Percentiles rank a stretch among this genome's conserved stretches.
phyloP scores from a whole-genome alignment of 192 early-diverging fungal species.

The Paraglomus occultum region DNA sequence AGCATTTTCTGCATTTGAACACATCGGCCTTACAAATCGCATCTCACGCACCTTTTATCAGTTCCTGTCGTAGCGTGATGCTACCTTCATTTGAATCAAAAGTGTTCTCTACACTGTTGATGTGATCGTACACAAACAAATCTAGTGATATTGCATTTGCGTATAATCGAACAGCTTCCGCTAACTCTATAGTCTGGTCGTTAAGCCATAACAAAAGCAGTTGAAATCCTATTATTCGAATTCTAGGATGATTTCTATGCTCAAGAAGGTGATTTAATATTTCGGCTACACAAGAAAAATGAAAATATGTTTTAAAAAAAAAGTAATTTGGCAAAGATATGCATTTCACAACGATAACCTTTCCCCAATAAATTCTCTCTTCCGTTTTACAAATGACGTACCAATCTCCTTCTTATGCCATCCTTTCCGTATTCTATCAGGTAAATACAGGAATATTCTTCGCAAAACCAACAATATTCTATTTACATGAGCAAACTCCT shows the following conservation, averaged over 20 bases:
- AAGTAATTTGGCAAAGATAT: neutral
- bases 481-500: constrained; percentile 65
- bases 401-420: constrained; percentile 71
- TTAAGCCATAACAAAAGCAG: constrained; percentile 74
- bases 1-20: neutral
- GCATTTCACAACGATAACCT: neutral
- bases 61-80: neutral
- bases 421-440: constrained; percentile 67
- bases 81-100: neutral
- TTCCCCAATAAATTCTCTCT: neutral
- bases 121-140: constrained; percentile 49
- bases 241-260: constrained; percentile 63
- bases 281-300: constrained; percentile 39
- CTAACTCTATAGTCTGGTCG: constrained; percentile 55
- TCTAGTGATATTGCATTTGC: constrained; percentile 63
- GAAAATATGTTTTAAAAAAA: constrained; percentile 20
- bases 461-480: constrained; percentile 61
- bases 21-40: neutral
- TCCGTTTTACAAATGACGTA: constrained; percentile 30
- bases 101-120: constrained; percentile 1
- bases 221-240: constrained; percentile 71
- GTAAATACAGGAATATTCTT: constrained; percentile 65
- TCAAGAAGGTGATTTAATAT: constrained; percentile 64
- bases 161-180: constrained; percentile 61
- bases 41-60: constrained; percentile 20